Evolutionary conservation across 768 basidiomycete genomes (phyloP).

Genomic region (Leccinum longicurvipes): DNA sequence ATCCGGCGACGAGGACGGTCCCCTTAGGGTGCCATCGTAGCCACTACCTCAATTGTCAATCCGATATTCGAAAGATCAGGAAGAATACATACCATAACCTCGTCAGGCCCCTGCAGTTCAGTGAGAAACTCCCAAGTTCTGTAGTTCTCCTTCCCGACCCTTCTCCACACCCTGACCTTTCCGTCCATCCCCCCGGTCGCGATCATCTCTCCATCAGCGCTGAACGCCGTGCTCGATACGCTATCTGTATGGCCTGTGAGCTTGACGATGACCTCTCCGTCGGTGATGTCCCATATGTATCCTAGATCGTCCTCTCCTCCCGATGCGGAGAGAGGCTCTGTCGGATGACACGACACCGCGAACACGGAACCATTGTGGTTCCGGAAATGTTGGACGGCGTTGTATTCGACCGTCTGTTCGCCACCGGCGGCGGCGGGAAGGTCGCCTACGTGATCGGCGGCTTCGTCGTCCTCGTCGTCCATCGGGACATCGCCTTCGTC

Average conservation of each 20-base stretch:
- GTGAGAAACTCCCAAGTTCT: conserved; percentile 92
- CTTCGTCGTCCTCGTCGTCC: conserved; percentile 64
- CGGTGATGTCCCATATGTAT: conserved; percentile 87
- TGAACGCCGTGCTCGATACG: conserved; percentile 77
- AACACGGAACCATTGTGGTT: conserved; percentile 80
- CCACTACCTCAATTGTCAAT: conserved; percentile 55
- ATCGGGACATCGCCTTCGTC: conserved; percentile 69
- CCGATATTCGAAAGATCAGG: neutral
- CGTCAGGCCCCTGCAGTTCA: conserved; percentile 90
- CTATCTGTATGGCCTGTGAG: conserved; percentile 93
- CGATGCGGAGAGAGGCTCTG: conserved; percentile 74
- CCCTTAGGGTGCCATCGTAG: conserved; percentile 97
- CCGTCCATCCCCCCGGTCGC: conserved; percentile 99
- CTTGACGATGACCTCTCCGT: conserved; percentile 76
- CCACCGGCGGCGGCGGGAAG: conserved; percentile 37
- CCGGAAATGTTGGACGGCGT: conserved; percentile 66
- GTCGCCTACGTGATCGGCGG: conserved; percentile 45
- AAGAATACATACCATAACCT: conserved; percentile 73
- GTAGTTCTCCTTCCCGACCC: conserved; percentile 73
- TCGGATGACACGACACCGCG: conserved; percentile 78
- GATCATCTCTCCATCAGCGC: conserved; percentile 85
- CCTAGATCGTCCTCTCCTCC: conserved; percentile 96
- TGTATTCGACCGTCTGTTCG: conserved; percentile 47
- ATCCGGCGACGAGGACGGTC: conserved; percentile 80
- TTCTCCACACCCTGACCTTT: conserved; percentile 85